Evolutionary conservation across 225 moss, liverwort and hornwort species (phyloP).

Genomic region (Takakia lepidozioides): DNA sequence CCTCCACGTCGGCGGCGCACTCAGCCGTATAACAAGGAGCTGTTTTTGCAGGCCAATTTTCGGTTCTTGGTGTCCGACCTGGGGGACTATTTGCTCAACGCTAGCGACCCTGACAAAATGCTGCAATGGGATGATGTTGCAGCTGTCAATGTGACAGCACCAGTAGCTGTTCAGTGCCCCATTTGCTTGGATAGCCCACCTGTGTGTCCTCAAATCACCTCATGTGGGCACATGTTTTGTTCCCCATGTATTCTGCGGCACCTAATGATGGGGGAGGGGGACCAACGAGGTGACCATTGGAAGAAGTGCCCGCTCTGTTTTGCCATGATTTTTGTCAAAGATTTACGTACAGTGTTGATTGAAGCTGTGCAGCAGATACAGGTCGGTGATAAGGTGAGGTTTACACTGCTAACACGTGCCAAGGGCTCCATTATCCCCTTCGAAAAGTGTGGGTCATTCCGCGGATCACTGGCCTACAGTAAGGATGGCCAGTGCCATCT

Average conservation of each 20-base stretch:
- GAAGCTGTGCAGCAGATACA: slow-evolving; percentile 58
- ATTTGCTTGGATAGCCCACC: slow-evolving; percentile 85
- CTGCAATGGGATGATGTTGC: slow-evolving; percentile 97
- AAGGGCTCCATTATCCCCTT: slow-evolving; percentile 90
- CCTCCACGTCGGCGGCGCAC: slow-evolving; percentile 48
- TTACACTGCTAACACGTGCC: slow-evolving; percentile 71
- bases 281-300: slow-evolving; percentile 64
- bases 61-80: slow-evolving; percentile 91
- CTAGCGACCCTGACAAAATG: slow-evolving; percentile 98
- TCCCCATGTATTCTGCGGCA: slow-evolving; percentile 91
- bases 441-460: slow-evolving; percentile 52
- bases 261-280: slow-evolving; percentile 60
- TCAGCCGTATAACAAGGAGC: slow-evolving; percentile 92
- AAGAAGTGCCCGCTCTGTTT: slow-evolving; percentile 99
- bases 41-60: slow-evolving; percentile 96
- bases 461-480: slow-evolving; percentile 73
- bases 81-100: slow-evolving; percentile 82
- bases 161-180: slow-evolving; percentile 86
- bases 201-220: slow-evolving; percentile 92
- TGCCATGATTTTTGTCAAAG: slow-evolving; percentile 86
- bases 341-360: slow-evolving; percentile 80
- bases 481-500: slow-evolving; percentile 78
- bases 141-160: slow-evolving; percentile 82
- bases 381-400: slow-evolving; percentile 55
- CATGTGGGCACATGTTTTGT: slow-evolving; percentile 94